Base-by-base conservation (phyloP, 192 early-diverging fungal genomes). In the Cladochytrium replicatum region DNA sequence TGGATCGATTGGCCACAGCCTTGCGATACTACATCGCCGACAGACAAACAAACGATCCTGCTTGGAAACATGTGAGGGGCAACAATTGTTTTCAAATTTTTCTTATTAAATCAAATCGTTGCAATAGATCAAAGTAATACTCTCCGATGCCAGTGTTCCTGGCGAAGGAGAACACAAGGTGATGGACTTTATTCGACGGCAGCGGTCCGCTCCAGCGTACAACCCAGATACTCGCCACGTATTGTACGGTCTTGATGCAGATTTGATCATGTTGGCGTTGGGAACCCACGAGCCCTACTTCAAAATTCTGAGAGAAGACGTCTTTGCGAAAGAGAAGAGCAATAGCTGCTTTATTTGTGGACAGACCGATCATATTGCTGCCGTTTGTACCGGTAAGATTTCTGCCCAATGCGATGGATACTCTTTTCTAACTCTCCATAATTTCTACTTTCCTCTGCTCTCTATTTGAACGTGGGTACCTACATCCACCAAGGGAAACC, bases 131-230 rank as follows among this genome's bases (percentile, higher is more conserved):
- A 82, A 93, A 67, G 80, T 99, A 32, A 80, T 99, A 44, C 74
- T 99, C 2, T 95, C 91, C 27, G 95, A 91, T 23, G 91, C 88
- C 29, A 86, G 84, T 37, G 91, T 95, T 0, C 93, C 93, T 11
- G 95, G 95, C 41, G 95, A 99, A 67, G 95, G 95, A 41, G 95
- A 99, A 68, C 95, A 99, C 74, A 99, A 99, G 64, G 95, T 99
- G 50, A 97, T 99, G 95, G 95, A 99, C 63, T 99, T 85, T 48
- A 93, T 99, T 48, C 86, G 95, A 30, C 71, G 84, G 19, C 69
- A 85, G 27, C 85, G 89, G 29, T 80, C 78, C 2, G 82, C 85
- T 57, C 71, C 83, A 15, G 83, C 78, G 26, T 92, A 94, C 53
- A 68, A 88, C 57, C 81, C 90, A 39, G 93, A 93, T 59, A 86